These are phyloP conservation scores for Aegilops sharonensis DNA, from an alignment of 176 grass and related monocot genomes.

Conservation along the genomic window DNA sequence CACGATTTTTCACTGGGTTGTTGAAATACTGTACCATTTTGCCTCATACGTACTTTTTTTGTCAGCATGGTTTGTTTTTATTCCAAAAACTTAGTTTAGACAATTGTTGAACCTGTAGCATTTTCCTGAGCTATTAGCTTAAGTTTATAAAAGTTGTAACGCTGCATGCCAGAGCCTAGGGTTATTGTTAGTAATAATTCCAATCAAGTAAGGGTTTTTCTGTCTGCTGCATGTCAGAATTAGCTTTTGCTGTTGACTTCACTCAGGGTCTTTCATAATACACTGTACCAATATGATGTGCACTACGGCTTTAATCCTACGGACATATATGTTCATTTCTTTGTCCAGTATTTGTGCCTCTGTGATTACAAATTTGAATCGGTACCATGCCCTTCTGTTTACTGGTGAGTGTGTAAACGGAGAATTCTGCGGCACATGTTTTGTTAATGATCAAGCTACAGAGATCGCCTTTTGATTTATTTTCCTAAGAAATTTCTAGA, in stretches of 20 bases:
- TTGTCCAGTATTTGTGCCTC: neutral
- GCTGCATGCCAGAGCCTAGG: neutral
- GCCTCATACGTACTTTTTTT: neutral
- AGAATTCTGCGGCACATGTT: neutral
- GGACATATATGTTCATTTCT: neutral
- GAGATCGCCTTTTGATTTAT: neutral
- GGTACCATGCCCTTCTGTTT: neutral
- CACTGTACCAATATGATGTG: neutral
- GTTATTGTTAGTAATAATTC: neutral
- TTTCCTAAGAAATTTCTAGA: neutral
- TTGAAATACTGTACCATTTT: neutral
- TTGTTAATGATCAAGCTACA: neutral
- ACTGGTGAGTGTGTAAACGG: neutral
- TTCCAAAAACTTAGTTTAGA: neutral
- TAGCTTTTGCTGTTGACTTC: neutral
- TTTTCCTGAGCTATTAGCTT: neutral
- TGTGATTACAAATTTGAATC: neutral
- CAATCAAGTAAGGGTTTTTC: neutral
- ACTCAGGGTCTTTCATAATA: neutral
- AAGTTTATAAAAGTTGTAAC: neutral
- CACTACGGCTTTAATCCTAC: neutral
- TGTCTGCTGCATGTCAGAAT: neutral
- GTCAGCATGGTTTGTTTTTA: neutral
- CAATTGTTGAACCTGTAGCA: neutral
- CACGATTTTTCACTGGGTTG: no score